Evolutionary conservation across 148 eudicot species (phyloP).

Genomic region (Heliosperma pusillum): DNA sequence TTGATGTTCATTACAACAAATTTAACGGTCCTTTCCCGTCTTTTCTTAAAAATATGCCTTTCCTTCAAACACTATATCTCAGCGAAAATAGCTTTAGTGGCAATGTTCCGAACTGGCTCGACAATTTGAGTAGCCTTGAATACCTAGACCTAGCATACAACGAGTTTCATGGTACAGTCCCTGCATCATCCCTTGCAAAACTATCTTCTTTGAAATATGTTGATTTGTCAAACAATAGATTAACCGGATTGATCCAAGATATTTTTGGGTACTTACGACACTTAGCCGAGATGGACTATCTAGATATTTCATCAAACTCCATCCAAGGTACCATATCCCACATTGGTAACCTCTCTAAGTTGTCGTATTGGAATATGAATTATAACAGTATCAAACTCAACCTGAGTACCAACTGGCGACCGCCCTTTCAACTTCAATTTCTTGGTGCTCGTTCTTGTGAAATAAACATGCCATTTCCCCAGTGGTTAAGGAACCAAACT

Average conservation of each 20-base stretch:
- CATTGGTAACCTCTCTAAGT: constrained; percentile 3
- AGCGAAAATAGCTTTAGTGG: too few species aligned
- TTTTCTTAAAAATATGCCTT: too few species aligned
- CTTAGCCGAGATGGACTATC: not conserved
- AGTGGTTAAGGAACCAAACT: not conserved
- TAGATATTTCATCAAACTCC: not conserved
- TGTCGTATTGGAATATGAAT: not conserved
- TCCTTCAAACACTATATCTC: too few species aligned
- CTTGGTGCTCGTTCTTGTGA: not conserved
- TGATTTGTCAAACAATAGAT: not conserved
- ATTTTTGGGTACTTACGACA: not conserved
- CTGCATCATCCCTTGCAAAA: not conserved
- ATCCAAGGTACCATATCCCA: constrained; percentile 2
- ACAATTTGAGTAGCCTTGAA: not conserved
- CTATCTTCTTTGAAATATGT: not conserved
- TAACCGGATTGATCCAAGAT: not conserved
- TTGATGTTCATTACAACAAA: not conserved
- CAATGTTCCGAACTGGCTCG: not conserved
- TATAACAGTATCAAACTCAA: not conserved
- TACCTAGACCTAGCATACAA: not conserved
- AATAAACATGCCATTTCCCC: constrained; percentile 9
- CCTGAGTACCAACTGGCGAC: constrained; percentile 1
- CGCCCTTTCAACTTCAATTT: constrained; percentile 3
- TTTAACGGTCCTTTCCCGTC: not conserved
- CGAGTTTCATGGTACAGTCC: not conserved